These are phyloP conservation scores for Populus hybrid DNA, from an alignment of 441 rosid species.

Conservation along the genomic window DNA sequence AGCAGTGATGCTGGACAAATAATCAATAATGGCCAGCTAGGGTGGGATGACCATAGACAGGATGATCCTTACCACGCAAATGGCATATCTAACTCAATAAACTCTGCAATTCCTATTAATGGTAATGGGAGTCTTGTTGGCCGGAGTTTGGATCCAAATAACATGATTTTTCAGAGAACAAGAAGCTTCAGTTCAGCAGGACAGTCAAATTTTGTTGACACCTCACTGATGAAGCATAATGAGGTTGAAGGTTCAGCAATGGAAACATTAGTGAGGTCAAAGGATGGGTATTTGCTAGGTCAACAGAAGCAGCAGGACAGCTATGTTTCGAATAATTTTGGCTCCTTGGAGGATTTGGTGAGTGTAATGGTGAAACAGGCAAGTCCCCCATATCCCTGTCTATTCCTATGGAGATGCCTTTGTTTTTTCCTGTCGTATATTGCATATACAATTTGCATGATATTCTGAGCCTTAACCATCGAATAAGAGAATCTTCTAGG, in stretches of 20 bases:
- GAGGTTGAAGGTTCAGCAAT: conserved; percentile 34
- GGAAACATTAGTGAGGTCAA: conserved; percentile 32
- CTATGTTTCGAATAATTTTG: conserved; percentile 38
- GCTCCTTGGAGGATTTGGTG: conserved; percentile 61
- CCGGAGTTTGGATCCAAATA: conserved; percentile 39
- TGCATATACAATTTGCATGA: background rate
- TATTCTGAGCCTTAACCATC: background rate
- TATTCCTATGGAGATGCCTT: conserved; percentile 1
- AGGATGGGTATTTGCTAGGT: conserved; percentile 37
- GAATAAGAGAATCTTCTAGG: background rate
- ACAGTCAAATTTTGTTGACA: conserved; percentile 32
- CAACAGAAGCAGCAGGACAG: conserved; percentile 45
- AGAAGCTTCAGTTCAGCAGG: conserved; percentile 35
- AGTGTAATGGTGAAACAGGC: conserved; percentile 60
- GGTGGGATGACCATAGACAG: conserved; percentile 32
- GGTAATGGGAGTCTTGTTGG: conserved; percentile 22
- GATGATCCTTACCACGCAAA: conserved; percentile 30
- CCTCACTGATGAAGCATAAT: conserved; percentile 32
- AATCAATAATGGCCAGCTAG: conserved; percentile 24
- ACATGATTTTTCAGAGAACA: conserved; percentile 31
- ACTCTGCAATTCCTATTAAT: conserved; percentile 26
- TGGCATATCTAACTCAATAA: conserved; percentile 28
- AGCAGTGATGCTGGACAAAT: conserved; percentile 25
- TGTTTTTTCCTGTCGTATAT: background rate
- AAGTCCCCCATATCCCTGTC: conserved; percentile 15